Evolutionary conservation across 2,329 filamentous ascomycete species (phyloP).

Genomic region (Alternaria longipes): DNA sequence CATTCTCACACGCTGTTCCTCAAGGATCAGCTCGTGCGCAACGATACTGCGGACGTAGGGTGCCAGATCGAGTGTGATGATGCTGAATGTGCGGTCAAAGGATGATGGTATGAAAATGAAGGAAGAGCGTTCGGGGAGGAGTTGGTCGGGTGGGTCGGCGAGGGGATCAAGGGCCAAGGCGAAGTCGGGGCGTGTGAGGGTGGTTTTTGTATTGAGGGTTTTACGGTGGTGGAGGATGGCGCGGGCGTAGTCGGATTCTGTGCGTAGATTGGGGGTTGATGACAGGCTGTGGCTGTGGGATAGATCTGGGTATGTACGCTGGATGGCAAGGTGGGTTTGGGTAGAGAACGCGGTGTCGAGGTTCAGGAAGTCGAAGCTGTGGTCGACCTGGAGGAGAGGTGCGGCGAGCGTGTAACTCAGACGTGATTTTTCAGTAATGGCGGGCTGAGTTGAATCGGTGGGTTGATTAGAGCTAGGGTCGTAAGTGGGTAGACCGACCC

Average conservation of each 20-base stretch:
- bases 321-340: constrained; percentile 31
- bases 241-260: constrained; percentile 32
- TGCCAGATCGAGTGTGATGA: constrained; percentile 79
- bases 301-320: constrained; percentile 23
- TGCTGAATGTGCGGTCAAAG: constrained; percentile 74
- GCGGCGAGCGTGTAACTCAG: constrained; percentile 65
- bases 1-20: constrained; percentile 71
- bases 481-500: constrained; percentile 57
- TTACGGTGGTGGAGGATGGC: constrained; percentile 44
- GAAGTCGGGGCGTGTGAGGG: constrained; percentile 53
- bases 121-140: constrained; percentile 42
- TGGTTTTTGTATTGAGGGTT: constrained; percentile 21
- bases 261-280: neutral
- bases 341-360: constrained; percentile 50
- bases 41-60: constrained; percentile 91
- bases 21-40: constrained; percentile 75
- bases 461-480: constrained; percentile 51
- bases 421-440: constrained; percentile 63
- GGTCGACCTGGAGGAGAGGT: constrained; percentile 63
- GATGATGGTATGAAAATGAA: constrained; percentile 71
- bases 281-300: neutral
- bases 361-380: constrained; percentile 55
- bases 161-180: constrained; percentile 63
- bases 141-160: constrained; percentile 46
- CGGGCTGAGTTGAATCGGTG: constrained; percentile 71